Conservation (phyloP, 1,284 basidiomycete genomes). For the Trametes hirsuta region DNA sequence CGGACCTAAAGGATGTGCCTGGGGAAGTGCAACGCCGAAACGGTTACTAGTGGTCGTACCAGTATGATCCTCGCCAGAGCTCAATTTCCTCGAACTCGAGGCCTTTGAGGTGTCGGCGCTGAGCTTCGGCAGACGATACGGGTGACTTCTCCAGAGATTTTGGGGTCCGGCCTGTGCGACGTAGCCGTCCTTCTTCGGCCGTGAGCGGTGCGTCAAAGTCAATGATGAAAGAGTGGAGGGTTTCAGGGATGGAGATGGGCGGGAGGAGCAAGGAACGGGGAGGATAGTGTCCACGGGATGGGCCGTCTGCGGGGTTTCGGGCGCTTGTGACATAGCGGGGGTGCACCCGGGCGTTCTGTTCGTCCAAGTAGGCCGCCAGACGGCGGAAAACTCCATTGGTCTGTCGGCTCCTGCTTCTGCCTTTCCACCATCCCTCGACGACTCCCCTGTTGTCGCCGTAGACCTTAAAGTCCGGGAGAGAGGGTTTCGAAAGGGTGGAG, state of each 20-base stretch:
- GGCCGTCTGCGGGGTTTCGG: conserved; percentile 45
- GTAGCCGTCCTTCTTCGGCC: conserved; percentile 8
- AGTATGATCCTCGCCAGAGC: too few relatives aligned
- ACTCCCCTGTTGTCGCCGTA: conserved; percentile 35
- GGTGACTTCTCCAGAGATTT: background rate
- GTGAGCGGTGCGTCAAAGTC: conserved; percentile 30
- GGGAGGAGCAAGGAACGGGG: conserved; percentile 36
- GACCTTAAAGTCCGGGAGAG: conserved; percentile 16
- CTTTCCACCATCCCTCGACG: conserved; percentile 32
- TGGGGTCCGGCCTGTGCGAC: background rate
- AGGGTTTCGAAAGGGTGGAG: background rate
- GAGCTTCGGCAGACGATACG: background rate
- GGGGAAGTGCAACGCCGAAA: too few relatives aligned
- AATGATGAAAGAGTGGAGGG: conserved; percentile 35
- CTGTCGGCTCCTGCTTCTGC: conserved; percentile 22
- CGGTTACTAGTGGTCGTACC: too few relatives aligned
- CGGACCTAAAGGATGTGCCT: too few relatives aligned
- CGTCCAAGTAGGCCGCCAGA: conserved; percentile 14
- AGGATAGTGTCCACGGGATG: conserved; percentile 41
- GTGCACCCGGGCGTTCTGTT: background rate
- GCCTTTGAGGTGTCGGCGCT: background rate
- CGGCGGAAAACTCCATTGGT: conserved; percentile 33
- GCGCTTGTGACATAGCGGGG: conserved; percentile 30
- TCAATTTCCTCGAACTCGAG: background rate
- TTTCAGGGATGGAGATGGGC: conserved; percentile 29